Base-by-base conservation (phyloP, 352 stramenopile genomes). In the Phytophthora ohioensis region DNA sequence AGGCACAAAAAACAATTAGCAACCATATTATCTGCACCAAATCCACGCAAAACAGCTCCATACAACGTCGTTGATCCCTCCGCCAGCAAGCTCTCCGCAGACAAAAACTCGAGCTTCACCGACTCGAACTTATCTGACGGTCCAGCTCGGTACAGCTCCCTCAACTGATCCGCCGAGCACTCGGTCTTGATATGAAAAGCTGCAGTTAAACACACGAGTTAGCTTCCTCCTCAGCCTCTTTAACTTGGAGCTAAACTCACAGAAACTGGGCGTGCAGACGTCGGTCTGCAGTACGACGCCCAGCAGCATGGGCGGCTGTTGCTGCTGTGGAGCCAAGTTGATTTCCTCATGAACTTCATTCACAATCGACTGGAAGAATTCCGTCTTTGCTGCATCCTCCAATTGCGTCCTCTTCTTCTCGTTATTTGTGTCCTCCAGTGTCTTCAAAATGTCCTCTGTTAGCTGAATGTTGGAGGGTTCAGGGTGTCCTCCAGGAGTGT, bases 301-400 rank as follows among this genome's bases (percentile, higher is more conserved):
- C 0, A 96, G 73, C 51, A 96, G 72, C 72, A 80, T 45, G 7
- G 87, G 88, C 13, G 71, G 59, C 13, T 87, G 70, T 52, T 87
- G 67, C 27, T 81, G 61, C n/a, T 49, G 15, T 9, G 56, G 61
- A 0, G 71, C 21, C 32, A 96, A 36, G 47, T 96, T 96, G 64
- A 94, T 81, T 54, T 96, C 89, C 46, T 96, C 89, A 38, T 92
- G 71, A 27, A 94, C 75, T 63, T 96, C 88, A 21, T 81, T 82
- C 38, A 80, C 68, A 48, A 96, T 91, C 36, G 87, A 96, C 27
- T 74, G 64, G 17, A 94, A 96, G 55, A 93, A 79, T 55, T 90
- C 84, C 10, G 63, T 57, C 9, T 69, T 64, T 0, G 72, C 80
- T 4, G 68, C 78, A 0, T 39, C 36, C 52, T 91, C 80, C 34